Evolutionary conservation across 139 green algal genomes (phyloP), one percentile per base, ranked within the genome.

Genomic region (Chlorella sorokiniana): DNA sequence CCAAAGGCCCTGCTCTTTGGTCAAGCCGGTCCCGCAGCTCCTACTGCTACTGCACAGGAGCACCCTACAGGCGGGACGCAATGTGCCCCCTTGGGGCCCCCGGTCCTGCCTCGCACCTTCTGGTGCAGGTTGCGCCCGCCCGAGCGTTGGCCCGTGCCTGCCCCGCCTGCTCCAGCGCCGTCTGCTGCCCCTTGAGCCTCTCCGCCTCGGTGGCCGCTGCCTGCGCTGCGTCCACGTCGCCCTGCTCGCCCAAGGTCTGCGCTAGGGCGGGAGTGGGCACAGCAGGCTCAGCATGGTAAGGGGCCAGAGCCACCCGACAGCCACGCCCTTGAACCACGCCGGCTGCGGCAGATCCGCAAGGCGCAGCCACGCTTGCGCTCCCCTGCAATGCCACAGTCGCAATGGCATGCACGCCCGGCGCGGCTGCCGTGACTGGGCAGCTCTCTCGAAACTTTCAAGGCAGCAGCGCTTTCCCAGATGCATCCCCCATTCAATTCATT

Each of bases 211-310:
- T 27, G 2, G 64, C 70, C 10, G 65, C 64, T n/a, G 78, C 81
- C 69, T 90, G 82, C 22, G 87, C 77, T 27, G 52, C 87, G 74
- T 92, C 89, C 25, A 92, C 77, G 56, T 92, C 83, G 38, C 89
- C 89, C 64, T 91, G 67, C 79, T 92, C 89, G 25, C 87, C 89
- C 76, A 88, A 65, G 38, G 27, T 52, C 62, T 87, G 72, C 25
- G n/a, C 18, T 6, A 65, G 33, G 31, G 42, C 22, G 38, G 31
- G 1, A 11, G 20, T 35, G 40, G 23, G 4, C 1, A 1, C 40
- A 56, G 44, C 33, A 29, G 42, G 44, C 38, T 44, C 38, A 5
- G 69, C 1, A 27, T 29, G 11, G 4, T 7, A 71, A 2, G 64
- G 11, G 31, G 25, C 16, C 14, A 56, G 16, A 16, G 16, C 14